A percentile compares a stretch with the other conserved stretches of the same genome.
Conservation (phyloP, 2,329 filamentous ascomycete genomes). For the Endocalyx cinctus region DNA sequence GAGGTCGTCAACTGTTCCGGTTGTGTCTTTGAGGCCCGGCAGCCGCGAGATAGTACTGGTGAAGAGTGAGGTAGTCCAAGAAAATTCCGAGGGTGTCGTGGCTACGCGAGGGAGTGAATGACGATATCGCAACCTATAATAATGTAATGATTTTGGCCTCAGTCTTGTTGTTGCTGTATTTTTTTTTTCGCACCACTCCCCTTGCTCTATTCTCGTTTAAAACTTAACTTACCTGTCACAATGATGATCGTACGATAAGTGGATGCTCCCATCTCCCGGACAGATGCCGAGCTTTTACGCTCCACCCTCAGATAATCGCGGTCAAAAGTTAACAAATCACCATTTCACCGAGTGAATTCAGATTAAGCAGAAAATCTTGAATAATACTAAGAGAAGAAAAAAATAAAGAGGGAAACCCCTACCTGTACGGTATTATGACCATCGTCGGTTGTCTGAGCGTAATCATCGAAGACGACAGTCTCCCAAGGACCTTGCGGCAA, state of each 20-base stretch:
- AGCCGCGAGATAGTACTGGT: conserved; percentile 30
- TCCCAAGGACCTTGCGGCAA: conserved; percentile 39
- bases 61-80: conserved; percentile 33
- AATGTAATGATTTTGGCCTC: no score
- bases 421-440: conserved; percentile 49
- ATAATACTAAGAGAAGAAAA: no score
- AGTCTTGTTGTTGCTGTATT: no score
- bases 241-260: conserved; percentile 49
- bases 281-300: conserved; percentile 38
- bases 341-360: no score
- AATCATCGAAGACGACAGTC: conserved; percentile 42
- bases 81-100: conserved; percentile 22
- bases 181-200: no score
- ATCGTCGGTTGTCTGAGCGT: conserved; percentile 44
- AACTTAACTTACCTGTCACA: conserved; percentile 32
- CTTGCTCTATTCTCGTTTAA: no score
- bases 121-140: conserved; percentile 31
- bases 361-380: no score
- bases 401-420: no score
- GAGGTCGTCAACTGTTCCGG: conserved; percentile 18
- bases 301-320: no score
- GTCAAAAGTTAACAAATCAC: no score
- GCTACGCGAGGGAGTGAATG: conserved; percentile 30
- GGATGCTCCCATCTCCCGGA: conserved; percentile 46
- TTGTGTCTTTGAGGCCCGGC: conserved; percentile 29